Evolutionary conservation across 176 grass and related monocot species (phyloP), one percentile per base, ranked within the genome.

Genomic region (Aegilops umbellulata): DNA sequence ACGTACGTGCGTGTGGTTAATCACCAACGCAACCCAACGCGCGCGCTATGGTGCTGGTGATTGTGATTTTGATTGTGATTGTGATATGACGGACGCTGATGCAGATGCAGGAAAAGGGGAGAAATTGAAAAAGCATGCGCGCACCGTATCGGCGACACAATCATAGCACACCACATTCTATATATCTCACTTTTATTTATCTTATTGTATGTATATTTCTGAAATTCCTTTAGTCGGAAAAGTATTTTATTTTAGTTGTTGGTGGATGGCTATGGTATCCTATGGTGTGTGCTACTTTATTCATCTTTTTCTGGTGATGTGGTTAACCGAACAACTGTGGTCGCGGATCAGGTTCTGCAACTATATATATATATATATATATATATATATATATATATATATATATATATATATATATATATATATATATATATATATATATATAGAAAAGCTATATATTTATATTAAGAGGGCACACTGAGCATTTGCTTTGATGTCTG

Each of bases 31-130:
- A 34, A 10, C 24, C 26, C 8, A 34, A 11, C 51, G 10, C 0
- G 46, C 38, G 74, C 34, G 34, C 34, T 5, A 35, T 35, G 34
- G 34, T 35, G 34, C n/a, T 3, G 82, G 34, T 0, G 55, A 78
- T 57, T 70, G 63, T 7, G 86, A 16, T 51, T 67, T 25, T 0
- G 55, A 72, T 58, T 60, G 63, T 5, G 86, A 51, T 51, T 6
- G 16, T 19, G 49, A 53, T 53, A 63, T 2, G 86, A 83, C 62
- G 47, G 42, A 30, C 49, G 87, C 41, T 46, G 88, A 85, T 84
- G 77, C 42, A 79, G 55, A 86, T 44, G 63, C 17, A 65, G 14
- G 55, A 34, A 67, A 69, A 55, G 13, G 44, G 44, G 29, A 57
- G 29, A 24, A 53, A 76, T 75, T 0, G 4, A 76, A 76, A 76